These are phyloP conservation scores for Candida wancherniae DNA, from an alignment of 805 yeast species.

Conservation along the genomic window DNA sequence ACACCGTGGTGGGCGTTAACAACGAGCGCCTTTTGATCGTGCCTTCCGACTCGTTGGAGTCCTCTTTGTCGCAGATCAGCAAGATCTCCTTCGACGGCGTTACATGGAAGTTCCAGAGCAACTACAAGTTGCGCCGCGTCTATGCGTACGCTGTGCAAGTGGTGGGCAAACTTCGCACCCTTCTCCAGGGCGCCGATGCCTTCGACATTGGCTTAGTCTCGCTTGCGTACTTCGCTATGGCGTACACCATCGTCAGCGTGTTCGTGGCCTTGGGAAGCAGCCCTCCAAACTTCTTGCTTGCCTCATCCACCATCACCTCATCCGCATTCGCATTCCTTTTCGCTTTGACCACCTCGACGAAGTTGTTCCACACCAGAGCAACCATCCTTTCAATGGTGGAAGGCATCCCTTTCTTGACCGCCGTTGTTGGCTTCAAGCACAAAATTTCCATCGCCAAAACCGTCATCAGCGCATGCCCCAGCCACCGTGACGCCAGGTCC, in stretches of 20 bases:
- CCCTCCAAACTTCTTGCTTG: constrained; percentile 88
- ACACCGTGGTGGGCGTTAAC: constrained; percentile 34
- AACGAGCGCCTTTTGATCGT: constrained; percentile 42
- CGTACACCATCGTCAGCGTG: constrained; percentile 71
- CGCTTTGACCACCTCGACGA: constrained; percentile 59
- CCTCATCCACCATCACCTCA: constrained; percentile 69
- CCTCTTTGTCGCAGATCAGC: constrained; percentile 21
- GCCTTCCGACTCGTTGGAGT: constrained; percentile 24
- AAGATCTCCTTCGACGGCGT: constrained; percentile 38
- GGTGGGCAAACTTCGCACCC: constrained; percentile 35
- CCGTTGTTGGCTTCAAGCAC: constrained; percentile 87
- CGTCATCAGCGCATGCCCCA: constrained; percentile 41
- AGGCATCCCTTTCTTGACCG: constrained; percentile 90
- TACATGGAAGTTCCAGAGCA: constrained; percentile 58
- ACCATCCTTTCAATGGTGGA: constrained; percentile 75
- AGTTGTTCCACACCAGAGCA: constrained; percentile 53
- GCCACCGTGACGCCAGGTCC: constrained; percentile 36
- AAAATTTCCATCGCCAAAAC: constrained; percentile 67
- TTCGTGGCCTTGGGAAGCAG: constrained; percentile 69
- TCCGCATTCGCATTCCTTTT: constrained; percentile 80
- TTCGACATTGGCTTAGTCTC: constrained; percentile 79
- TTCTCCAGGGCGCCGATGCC: constrained; percentile 70
- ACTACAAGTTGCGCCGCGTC: constrained; percentile 52
- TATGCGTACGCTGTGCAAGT: constrained; percentile 46
- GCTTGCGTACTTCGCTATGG: constrained; percentile 81